Evolutionary conservation across 805 yeast genomes (phyloP).

Genomic region (Kuraishia piskuri): DNA sequence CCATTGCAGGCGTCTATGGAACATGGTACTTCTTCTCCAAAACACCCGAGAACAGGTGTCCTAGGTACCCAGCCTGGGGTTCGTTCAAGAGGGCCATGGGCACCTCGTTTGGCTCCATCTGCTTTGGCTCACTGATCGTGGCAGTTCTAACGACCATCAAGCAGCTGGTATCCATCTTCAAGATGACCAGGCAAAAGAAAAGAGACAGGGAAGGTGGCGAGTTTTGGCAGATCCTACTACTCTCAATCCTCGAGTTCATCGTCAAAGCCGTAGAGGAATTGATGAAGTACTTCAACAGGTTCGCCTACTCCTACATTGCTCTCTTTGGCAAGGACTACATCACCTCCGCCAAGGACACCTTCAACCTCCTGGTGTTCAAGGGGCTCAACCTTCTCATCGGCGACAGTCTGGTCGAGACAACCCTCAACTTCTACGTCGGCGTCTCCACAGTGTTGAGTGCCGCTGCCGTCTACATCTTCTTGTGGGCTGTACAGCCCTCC

Average conservation of each 20-base stretch:
- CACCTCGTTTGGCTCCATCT: constrained; percentile 12
- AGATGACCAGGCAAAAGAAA: constrained; percentile 38
- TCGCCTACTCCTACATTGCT: constrained; percentile 82
- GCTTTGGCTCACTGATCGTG: constrained; percentile 44
- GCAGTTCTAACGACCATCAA: constrained; percentile 36
- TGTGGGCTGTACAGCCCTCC: constrained; percentile 56
- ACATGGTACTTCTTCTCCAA: constrained; percentile 74
- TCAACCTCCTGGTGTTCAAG: constrained; percentile 65
- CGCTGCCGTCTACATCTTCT: constrained; percentile 44
- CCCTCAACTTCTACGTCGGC: constrained; percentile 68
- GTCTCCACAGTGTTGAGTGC: constrained; percentile 28
- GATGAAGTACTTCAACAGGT: constrained; percentile 79
- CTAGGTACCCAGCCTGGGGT: constrained; percentile 64
- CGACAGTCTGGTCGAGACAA: constrained; percentile 74
- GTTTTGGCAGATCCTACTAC: constrained; percentile 8
- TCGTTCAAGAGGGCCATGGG: constrained; percentile 41
- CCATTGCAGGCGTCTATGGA: constrained; percentile 73
- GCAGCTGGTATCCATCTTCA: constrained; percentile 51
- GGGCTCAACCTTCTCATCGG: constrained; percentile 81
- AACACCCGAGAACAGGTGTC: constrained; percentile 62
- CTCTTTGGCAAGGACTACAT: constrained; percentile 76
- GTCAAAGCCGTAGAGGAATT: constrained; percentile 63
- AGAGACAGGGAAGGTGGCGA: constrained; percentile 12
- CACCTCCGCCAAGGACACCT: constrained; percentile 72
- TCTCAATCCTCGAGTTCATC: constrained; percentile 12